Evolutionary conservation across 2,329 filamentous ascomycete species (phyloP), one percentile per base, ranked within the genome.

Genomic region (Penicillium digitatum): DNA sequence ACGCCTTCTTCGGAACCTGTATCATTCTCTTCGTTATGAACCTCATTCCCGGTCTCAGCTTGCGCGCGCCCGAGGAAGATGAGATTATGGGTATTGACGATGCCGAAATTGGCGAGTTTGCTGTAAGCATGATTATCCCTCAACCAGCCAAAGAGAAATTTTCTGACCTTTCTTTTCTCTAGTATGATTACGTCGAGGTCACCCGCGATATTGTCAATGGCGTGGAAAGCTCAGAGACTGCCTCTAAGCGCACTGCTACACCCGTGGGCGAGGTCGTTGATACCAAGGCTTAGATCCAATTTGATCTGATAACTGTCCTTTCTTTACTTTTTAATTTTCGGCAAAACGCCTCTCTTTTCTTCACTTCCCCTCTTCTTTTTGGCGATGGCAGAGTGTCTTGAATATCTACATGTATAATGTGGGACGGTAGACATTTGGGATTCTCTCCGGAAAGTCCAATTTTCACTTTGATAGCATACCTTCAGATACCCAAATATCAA

Each of bases 141-240:
- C 24, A 10, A 2, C 29, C 35, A n/a, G 6, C 35, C 10, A 18
- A 14, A 22, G 6, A 8, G 7, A 14, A 14, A 8, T 9, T 2
- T 38, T 22, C 55, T 55, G 39, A 65, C 48, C 42, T 26, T 11
- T 44, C n/a, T 47, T n/a, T 24, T 16, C 42, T 52, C 44, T 59
- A 82, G 78, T 95, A 95, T 72, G 91, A 95, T 73, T 95, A 95
- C 66, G 89, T 95, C 62, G 90, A 95, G 79, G 79, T 94, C 61
- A 87, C 83, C 20, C 80, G 89, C 59, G 87, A 92, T 64, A 83
- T 91, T 45, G 76, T 81, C 52, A 76, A 78, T 42, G 71, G 74
- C 14, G 68, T 73, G 14, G 67, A 72, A 42, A 44, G 50, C 34
- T 59, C 60, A 14, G 68, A 70, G 16, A 54, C 49, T 29, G 54